Conservation (phyloP, 2,329 filamentous ascomycete genomes). For the Xylariales sp. region DNA sequence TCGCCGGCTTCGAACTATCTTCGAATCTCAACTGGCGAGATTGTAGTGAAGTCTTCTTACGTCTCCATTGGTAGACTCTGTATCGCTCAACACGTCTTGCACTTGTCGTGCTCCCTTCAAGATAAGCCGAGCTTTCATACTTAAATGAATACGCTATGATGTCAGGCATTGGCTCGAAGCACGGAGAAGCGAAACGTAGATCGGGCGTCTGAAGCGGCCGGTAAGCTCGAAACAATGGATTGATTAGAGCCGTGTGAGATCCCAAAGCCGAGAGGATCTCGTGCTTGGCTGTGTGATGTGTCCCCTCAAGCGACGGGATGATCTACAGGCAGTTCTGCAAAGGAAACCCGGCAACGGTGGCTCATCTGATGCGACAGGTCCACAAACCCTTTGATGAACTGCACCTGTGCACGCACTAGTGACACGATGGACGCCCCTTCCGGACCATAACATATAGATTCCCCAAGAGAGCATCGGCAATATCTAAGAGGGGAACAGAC, state of each 20-base stretch:
- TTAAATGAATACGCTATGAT: too few species aligned
- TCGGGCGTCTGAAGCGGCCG: background rate
- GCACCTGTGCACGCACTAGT: background rate
- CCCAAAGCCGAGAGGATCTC: slow-evolving; percentile 1
- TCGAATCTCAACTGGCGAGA: too few species aligned
- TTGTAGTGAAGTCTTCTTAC: too few species aligned
- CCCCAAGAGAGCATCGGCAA: too few species aligned
- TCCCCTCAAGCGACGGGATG: slow-evolving; percentile 16
- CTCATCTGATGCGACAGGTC: slow-evolving; percentile 20
- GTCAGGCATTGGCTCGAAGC: too few species aligned
- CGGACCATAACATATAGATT: background rate
- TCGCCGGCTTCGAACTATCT: too few species aligned
- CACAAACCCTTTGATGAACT: slow-evolving; percentile 1
- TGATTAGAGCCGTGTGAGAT: background rate
- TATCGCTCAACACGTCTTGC: too few species aligned
- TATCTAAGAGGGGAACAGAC: too few species aligned
- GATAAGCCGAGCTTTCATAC: too few species aligned
- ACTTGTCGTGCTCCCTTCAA: too few species aligned
- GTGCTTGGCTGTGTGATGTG: slow-evolving; percentile 11
- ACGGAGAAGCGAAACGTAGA: slow-evolving; percentile 2
- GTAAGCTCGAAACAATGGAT: background rate
- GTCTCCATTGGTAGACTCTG: too few species aligned
- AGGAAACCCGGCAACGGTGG: slow-evolving; percentile 19
- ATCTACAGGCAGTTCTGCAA: slow-evolving; percentile 15
- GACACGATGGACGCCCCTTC: background rate